Evolutionary conservation across 31 red algal genomes (phyloP).

Genomic region (Bonnemaisonia californica): DNA sequence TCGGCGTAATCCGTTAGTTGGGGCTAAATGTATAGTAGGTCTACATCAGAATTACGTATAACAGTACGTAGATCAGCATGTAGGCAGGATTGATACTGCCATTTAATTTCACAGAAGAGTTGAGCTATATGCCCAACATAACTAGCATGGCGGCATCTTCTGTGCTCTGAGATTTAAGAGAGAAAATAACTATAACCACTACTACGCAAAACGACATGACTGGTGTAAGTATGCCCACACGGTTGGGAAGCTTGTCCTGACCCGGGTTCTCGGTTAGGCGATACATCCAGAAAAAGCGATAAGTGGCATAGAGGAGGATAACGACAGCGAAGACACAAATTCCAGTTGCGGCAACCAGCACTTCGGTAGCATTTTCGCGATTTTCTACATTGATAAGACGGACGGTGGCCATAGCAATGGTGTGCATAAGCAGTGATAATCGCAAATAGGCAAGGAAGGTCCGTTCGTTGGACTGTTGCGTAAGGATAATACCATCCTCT

Average conservation of each 20-base stretch:
- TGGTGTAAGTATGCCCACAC: conserved; percentile 8
- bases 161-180: conserved; percentile 26
- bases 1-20: too few relatives aligned
- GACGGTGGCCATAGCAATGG: conserved; percentile 38
- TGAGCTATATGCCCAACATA: conserved; percentile 24
- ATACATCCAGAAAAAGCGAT: conserved; percentile 45
- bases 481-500: conserved; percentile 73
- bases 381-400: conserved; percentile 21
- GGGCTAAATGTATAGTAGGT: too few relatives aligned
- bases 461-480: conserved; percentile 62
- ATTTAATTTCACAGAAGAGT: too few relatives aligned
- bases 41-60: too few relatives aligned
- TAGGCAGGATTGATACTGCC: too few relatives aligned
- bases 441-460: conserved; percentile 48
- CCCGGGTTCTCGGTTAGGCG: conserved; percentile 52
- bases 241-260: conserved; percentile 19
- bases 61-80: too few relatives aligned
- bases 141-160: conserved; percentile 41
- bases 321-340: conserved; percentile 14
- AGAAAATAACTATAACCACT: conserved; percentile 24
- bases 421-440: conserved; percentile 39
- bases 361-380: conserved; percentile 11
- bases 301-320: conserved; percentile 25
- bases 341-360: conserved; percentile 3
- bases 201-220: conserved; percentile 4